Evolutionary conservation across 2,329 filamentous ascomycete species (phyloP), one percentile per base, ranked within the genome.

Genomic region (Talaromyces pinophilus): DNA sequence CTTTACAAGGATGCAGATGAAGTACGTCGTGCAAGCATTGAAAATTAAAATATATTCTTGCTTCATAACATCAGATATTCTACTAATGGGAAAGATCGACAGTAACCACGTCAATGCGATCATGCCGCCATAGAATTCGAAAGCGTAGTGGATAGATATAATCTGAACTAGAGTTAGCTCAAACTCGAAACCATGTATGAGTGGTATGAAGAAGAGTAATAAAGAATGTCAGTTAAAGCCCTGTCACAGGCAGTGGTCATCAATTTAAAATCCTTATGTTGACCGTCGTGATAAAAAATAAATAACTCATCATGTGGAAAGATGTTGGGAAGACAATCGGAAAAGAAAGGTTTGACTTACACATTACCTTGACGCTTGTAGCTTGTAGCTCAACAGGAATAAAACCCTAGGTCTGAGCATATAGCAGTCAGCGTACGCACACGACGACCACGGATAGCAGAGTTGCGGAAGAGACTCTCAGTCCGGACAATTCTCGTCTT

Each of bases 231-330:
- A 79, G 77, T 77, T 79, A 71, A 69, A 72, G 88, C 89, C 89
- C 83, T 88, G 89, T 92, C 89, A 91, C 82, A 88, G 89, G 89
- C 88, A 72, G 81, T 82, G 88, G 83, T 92, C 90, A 91, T 92
- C 90, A 92, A 90, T 82, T 85, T 82, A 80, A 82, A 86, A 42
- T 46, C 54, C 83, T 88, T 92, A 91, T 90, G 90, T 90, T 90
- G 90, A 92, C 90, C 90, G 90, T 92, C 90, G 90, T 92, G 90
- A 92, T 88, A 86, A 86, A 84, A 76, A 73, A 42, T 71, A 75
- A 79, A 73, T 79, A 83, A 85, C 87, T 90, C 88, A 91, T 91
- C 88, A 89, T 89, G 70, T 80, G 78, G 84, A 52, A 28, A 13
- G 25, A 73, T n/a, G 40, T 42, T 30, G n/a, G 6, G 22, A 19